A percentile compares a stretch with the other conserved stretches of the same genome.
phyloP scores from a whole-genome alignment of 2,329 filamentous ascomycete genomes.

The Calonectria naviculata region DNA sequence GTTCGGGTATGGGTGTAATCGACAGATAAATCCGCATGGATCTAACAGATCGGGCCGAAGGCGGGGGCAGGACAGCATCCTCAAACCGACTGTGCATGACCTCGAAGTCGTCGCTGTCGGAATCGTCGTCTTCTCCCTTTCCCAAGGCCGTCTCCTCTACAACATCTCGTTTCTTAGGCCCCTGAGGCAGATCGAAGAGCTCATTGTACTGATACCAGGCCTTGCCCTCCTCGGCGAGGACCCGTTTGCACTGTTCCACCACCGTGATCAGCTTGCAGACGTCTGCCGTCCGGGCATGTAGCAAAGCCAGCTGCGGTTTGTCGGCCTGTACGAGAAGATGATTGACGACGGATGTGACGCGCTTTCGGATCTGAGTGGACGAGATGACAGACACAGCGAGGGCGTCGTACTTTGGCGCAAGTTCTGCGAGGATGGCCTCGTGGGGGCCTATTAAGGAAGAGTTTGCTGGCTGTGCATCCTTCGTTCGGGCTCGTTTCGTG shows the following conservation, averaged over 20 bases:
- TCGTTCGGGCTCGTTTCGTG: conserved; percentile 23
- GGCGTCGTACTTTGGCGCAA: conserved; percentile 60
- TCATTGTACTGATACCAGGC: conserved; percentile 69
- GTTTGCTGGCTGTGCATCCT: conserved; percentile 16
- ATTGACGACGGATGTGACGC: conserved; percentile 56
- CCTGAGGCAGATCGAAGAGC: conserved; percentile 59
- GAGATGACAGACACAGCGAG: conserved; percentile 67
- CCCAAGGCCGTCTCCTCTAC: conserved; percentile 57
- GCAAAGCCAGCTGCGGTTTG: conserved; percentile 52
- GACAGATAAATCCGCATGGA: conserved; percentile 73
- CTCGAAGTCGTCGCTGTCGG: conserved; percentile 64
- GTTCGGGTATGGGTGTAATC: conserved; percentile 61
- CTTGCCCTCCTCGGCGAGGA: conserved; percentile 59
- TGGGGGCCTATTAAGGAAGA: conserved; percentile 49
- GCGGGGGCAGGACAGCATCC: conserved; percentile 60
- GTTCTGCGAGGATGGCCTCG: conserved; percentile 54
- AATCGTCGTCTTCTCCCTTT: conserved; percentile 34
- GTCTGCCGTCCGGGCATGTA: conserved; percentile 62
- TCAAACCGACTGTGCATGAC: conserved; percentile 67
- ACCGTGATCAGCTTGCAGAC: conserved; percentile 76
- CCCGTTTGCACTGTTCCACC: conserved; percentile 72
- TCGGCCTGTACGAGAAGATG: conserved; percentile 53
- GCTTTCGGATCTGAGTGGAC: conserved; percentile 69
- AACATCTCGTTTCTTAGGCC: conserved; percentile 45
- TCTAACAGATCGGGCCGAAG: conserved; percentile 58